Conservation (phyloP, 495 filamentous ascomycete species). For the Letharia columbiana region DNA sequence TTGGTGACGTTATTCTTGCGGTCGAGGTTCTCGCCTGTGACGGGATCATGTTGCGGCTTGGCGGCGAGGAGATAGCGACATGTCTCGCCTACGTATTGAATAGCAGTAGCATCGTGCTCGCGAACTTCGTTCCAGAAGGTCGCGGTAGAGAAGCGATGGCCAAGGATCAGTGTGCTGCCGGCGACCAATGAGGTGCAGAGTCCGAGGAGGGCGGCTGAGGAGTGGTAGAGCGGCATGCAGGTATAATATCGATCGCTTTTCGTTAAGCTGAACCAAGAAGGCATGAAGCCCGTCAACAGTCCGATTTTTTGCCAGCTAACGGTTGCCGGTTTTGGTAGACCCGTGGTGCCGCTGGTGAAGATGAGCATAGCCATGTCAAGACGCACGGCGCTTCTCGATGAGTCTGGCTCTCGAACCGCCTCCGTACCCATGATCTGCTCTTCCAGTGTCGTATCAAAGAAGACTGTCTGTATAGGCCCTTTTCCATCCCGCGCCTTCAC, state of each 20-base stretch:
- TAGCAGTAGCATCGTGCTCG: slow-evolving; percentile 61
- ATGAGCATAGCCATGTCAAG: slow-evolving; percentile 66
- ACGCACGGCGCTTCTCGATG: slow-evolving; percentile 42
- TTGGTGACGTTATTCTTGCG: slow-evolving; percentile 64
- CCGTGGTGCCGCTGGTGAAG: slow-evolving; percentile 84
- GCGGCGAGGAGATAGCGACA: slow-evolving; percentile 80
- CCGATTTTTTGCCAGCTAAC: slow-evolving; percentile 67
- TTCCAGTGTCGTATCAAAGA: slow-evolving; percentile 57
- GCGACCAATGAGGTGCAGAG: slow-evolving; percentile 49
- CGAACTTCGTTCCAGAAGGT: slow-evolving; percentile 79
- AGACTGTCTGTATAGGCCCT: slow-evolving; percentile 49
- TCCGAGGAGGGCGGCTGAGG: slow-evolving; percentile 67
- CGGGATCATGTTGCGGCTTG: slow-evolving; percentile 52
- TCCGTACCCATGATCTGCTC: slow-evolving; percentile 48
- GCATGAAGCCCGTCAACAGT: slow-evolving; percentile 45
- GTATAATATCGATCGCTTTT: slow-evolving; percentile 72
- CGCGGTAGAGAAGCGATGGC: slow-evolving; percentile 71
- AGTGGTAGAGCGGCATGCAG: slow-evolving; percentile 93
- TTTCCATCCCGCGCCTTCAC: slow-evolving; percentile 39
- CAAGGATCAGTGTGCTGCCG: slow-evolving; percentile 60
- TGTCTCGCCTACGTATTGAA: slow-evolving; percentile 95
- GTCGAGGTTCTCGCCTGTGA: slow-evolving; percentile 66
- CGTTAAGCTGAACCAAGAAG: slow-evolving; percentile 46
- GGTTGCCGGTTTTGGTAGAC: slow-evolving; percentile 83
- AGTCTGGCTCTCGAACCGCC: slow-evolving; percentile 56